These are phyloP conservation scores for Lithospermum erythrorhizon DNA, from an alignment of 257 asterid genomes.

Conservation along the genomic window DNA sequence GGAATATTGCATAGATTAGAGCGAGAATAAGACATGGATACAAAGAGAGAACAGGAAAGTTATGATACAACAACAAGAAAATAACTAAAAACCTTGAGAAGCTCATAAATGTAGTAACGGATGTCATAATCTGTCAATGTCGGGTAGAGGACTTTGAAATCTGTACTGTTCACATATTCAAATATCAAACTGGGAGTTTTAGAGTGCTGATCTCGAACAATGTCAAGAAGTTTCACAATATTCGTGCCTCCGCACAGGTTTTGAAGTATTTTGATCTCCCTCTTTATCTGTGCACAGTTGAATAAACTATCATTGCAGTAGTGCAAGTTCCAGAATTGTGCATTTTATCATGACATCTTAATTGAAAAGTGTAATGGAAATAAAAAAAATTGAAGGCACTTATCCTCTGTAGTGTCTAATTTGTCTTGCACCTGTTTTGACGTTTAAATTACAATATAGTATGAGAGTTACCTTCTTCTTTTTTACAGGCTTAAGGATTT, in stretches of 20 bases:
- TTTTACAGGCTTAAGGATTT: conserved; percentile 36
- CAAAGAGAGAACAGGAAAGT: not conserved
- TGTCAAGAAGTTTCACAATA: conserved; percentile 17
- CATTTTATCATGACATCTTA: no score
- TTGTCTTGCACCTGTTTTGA: no score
- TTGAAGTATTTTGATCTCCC: conserved; percentile 22
- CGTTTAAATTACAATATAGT: not conserved
- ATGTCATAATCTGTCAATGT: conserved; percentile 21
- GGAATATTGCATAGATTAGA: not conserved
- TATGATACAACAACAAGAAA: not conserved
- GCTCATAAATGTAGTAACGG: conserved; percentile 22
- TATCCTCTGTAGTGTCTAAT: no score
- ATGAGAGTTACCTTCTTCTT: conserved; percentile 25
- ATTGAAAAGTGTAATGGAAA: no score
- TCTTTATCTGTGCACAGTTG: conserved; percentile 16
- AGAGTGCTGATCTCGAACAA: conserved; percentile 19
- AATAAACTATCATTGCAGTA: not conserved
- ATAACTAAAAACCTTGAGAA: conserved; percentile 17
- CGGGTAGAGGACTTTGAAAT: conserved; percentile 21
- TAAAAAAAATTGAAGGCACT: no score
- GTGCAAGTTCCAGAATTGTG: no score
- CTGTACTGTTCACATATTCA: conserved; percentile 21
- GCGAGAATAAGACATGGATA: not conserved
- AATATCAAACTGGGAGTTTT: conserved; percentile 21
- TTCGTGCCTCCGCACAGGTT: conserved; percentile 21